Percentiles rank a stretch among this genome's conserved stretches.
These are phyloP conservation scores for Suillus subaureus DNA, from an alignment of 768 basidiomycete species.

Conservation along the genomic window DNA sequence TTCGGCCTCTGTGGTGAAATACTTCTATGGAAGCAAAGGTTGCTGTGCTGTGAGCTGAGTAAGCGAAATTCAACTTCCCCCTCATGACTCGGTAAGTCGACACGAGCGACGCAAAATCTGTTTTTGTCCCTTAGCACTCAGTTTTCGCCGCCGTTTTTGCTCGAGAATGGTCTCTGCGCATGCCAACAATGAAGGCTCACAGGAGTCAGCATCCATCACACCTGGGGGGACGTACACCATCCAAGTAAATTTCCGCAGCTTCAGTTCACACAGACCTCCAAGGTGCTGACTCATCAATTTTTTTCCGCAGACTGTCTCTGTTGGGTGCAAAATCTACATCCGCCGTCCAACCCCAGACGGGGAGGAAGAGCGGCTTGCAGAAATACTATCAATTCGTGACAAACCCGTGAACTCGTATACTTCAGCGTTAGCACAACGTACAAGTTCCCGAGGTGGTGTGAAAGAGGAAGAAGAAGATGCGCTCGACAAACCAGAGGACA, in stretches of 20 bases:
- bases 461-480: conserved; percentile 53
- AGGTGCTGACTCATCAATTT: conserved; percentile 38
- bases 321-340: conserved; percentile 96
- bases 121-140: conserved; percentile 1
- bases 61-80: conserved; percentile 4
- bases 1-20: not conserved
- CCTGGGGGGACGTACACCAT: conserved; percentile 77
- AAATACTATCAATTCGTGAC: conserved; percentile 94
- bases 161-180: conserved; percentile 33
- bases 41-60: conserved; percentile 8
- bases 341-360: conserved; percentile 76
- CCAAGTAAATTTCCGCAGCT: conserved; percentile 49
- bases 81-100: conserved; percentile 8
- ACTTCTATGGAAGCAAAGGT: conserved; percentile 1
- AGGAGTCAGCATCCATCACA: conserved; percentile 63
- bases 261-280: conserved; percentile 27
- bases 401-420: conserved; percentile 69
- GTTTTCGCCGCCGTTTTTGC: not conserved
- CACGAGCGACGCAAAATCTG: conserved; percentile 2
- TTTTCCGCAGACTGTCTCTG: conserved; percentile 68
- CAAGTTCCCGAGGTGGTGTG: conserved; percentile 39
- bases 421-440: conserved; percentile 34
- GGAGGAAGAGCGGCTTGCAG: conserved; percentile 89
- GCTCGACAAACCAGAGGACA: conserved; percentile 65
- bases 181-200: conserved; percentile 35